Conservation (phyloP, 2,329 filamentous ascomycete species). For the Colletotrichum limetticola region DNA sequence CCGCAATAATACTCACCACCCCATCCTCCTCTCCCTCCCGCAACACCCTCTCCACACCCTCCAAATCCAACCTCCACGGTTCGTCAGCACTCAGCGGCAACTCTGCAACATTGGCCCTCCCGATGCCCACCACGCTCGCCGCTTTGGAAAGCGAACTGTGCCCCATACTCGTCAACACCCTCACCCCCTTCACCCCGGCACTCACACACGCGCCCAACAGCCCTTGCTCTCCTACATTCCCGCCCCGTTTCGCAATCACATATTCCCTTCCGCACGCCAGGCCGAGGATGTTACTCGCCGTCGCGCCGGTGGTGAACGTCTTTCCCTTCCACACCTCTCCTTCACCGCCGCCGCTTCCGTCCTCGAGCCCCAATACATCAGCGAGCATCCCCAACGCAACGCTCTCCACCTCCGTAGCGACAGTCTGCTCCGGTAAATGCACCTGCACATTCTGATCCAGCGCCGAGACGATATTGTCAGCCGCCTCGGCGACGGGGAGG, state of each 20-base stretch:
- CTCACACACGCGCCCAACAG: conserved; percentile 72
- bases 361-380: conserved; percentile 66
- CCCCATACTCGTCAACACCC: conserved; percentile 82
- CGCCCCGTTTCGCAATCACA: conserved; percentile 55
- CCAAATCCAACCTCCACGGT: conserved; percentile 78
- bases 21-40: conserved; percentile 50
- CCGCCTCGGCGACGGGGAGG: conserved; percentile 82
- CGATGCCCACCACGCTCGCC: conserved; percentile 83
- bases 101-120: conserved; percentile 73
- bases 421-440: conserved; percentile 80
- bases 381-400: conserved; percentile 76
- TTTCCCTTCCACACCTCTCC: conserved; percentile 67
- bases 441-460: conserved; percentile 88
- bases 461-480: conserved; percentile 84
- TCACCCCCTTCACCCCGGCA: conserved; percentile 74
- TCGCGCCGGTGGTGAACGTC: conserved; percentile 70
- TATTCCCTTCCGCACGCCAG: conserved; percentile 74
- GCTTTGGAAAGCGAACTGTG: conserved; percentile 90
- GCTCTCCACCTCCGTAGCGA: conserved; percentile 82
- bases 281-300: conserved; percentile 85
- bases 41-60: conserved; percentile 70
- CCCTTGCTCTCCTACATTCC: conserved; percentile 75
- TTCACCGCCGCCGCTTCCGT: conserved; percentile 39
- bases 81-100: conserved; percentile 62
- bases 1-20: conserved; percentile 77